Conservation (phyloP, 2,329 filamentous ascomycete species). For the Didymella lethalis region DNA sequence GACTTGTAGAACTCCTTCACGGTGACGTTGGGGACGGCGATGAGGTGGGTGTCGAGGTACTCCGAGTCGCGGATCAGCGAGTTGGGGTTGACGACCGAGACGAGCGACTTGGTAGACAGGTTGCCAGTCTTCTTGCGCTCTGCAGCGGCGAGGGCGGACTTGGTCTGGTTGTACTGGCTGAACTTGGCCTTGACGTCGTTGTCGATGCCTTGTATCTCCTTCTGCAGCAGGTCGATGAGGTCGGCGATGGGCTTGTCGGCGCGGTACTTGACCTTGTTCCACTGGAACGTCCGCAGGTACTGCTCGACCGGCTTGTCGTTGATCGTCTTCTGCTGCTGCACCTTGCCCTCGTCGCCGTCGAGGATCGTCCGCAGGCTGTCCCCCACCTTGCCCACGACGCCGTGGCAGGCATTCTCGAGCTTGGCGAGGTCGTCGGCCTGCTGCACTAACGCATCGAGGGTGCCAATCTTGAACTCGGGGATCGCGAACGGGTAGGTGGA, state of each 20-base stretch:
- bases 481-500: slow-evolving; percentile 79
- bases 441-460: slow-evolving; percentile 91
- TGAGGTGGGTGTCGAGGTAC: slow-evolving; percentile 93
- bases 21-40: slow-evolving; percentile 81
- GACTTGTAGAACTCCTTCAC: slow-evolving; percentile 88
- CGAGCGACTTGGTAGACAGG: slow-evolving; percentile 89
- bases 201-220: slow-evolving; percentile 92
- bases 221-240: slow-evolving; percentile 85
- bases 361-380: slow-evolving; percentile 85
- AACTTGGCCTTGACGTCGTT: slow-evolving; percentile 96
- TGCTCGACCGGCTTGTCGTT: slow-evolving; percentile 97
- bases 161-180: slow-evolving; percentile 91
- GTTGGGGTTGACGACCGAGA: slow-evolving; percentile 81
- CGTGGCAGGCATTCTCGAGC: slow-evolving; percentile 80
- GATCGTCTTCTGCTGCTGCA: slow-evolving; percentile 87
- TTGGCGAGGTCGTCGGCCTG: slow-evolving; percentile 95
- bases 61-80: slow-evolving; percentile 85
- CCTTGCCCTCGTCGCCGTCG: slow-evolving; percentile 82
- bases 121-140: slow-evolving; percentile 94
- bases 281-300: slow-evolving; percentile 86
- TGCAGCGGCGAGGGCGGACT: slow-evolving; percentile 80
- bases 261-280: slow-evolving; percentile 98
- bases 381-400: slow-evolving; percentile 84
- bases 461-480: slow-evolving; percentile 97
- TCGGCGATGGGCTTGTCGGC: slow-evolving; percentile 89